Base-by-base conservation (phyloP, 164 flowering plant genomes). In the Umbilicus rupestris region DNA sequence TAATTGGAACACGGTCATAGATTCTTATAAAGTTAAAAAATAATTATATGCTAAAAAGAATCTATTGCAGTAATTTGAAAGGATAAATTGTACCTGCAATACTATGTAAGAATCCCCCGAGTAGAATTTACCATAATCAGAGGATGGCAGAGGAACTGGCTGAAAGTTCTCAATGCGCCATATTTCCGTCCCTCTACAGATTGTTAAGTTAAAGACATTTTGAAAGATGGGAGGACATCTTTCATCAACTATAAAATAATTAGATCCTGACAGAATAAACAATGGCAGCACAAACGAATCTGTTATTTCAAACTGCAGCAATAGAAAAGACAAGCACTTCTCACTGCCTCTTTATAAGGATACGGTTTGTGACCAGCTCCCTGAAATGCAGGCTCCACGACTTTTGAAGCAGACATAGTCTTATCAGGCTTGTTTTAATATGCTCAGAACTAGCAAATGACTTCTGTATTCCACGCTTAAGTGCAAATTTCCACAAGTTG, bases 141-240 rank as follows among this genome's bases (percentile, higher is more conserved):
- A 86, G 63, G 84, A 87, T 35, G 98, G 92, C 80, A 94, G 66
- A n/a, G 82, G 88, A 75, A 94, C 97, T 50, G 97, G 94, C 77
- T 79, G 88, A 71, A 91, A 88, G 75, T 91, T 78, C 82, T 89
- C 98, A 65, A 94, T 86, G 65, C 98, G 75, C 99, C 99, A 94
- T 16, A 91, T 94, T 78, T 91, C 97, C 67, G 87, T 84, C 71
- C 99, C 99, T 64, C 99, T 94, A 69, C 1, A 33, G 68, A 63
- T 63, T 68, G 87, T 93, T 79, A 87, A 88, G 88, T 28, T 14
- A 11, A 28, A 14, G 3, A 41, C 28, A 26, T 7, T 12, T 55
- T 24, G 19, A 3, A 14, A 55, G 19, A 52, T 24, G 28, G 39
- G 30, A 64, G 46, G n/a, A 4, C 26, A 42, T 17, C 19, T 65